These are phyloP conservation scores for Tuber umbilicatum DNA, from an alignment of 495 filamentous ascomycete genomes.

Conservation along the genomic window DNA sequence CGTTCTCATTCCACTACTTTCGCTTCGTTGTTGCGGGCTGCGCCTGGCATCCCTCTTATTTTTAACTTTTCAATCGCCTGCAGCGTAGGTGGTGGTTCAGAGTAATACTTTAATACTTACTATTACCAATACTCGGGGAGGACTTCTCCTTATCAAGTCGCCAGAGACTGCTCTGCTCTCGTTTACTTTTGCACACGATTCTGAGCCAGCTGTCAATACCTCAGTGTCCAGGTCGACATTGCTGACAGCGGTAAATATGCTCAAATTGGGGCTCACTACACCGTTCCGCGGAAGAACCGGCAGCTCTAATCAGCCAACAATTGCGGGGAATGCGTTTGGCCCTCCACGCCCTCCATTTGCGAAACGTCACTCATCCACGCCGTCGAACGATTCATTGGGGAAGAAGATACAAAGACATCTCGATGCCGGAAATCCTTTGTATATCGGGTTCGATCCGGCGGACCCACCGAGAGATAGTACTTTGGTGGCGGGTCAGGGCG, in stretches of 20 bases:
- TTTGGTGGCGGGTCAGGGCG: neutral
- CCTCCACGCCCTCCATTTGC: conserved; percentile 15
- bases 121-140: neutral
- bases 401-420: conserved; percentile 34
- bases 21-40: neutral
- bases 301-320: neutral
- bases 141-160: neutral
- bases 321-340: neutral
- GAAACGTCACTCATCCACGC: conserved; percentile 15
- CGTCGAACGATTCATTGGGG: conserved; percentile 29
- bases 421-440: conserved; percentile 35
- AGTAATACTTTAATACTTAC: conserved; percentile 4
- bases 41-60: neutral
- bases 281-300: conserved; percentile 8
- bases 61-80: neutral
- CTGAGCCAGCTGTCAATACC: conserved; percentile 11
- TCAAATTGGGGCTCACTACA: conserved; percentile 18
- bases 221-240: conserved; percentile 19
- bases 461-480: conserved; percentile 14
- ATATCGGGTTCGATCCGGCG: conserved; percentile 35
- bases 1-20: neutral
- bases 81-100: neutral
- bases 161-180: neutral
- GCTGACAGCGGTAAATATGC: conserved; percentile 19
- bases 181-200: neutral